Base-by-base conservation (phyloP, 306 rosid genomes). In the Rosa rugosa region DNA sequence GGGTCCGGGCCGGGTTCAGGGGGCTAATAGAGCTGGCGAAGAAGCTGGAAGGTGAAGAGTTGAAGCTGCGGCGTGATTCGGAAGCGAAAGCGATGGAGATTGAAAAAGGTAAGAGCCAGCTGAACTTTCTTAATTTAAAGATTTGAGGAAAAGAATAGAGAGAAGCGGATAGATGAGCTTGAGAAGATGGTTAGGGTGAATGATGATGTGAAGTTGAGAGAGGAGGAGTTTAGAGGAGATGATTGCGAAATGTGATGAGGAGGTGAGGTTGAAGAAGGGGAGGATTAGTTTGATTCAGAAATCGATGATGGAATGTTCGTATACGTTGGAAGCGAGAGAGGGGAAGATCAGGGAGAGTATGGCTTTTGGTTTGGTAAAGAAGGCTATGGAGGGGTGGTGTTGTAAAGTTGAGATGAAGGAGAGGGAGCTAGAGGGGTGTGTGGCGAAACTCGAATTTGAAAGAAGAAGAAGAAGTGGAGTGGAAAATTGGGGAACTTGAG, bases 181-280 rank as follows among this genome's bases (percentile, higher is more conserved):
- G 31, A 27, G 31, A 27, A 27, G 31, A 27, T 27, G 31, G 31
- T 27, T 27, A 27, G 31, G 31, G 44, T 41, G 59, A 42, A 27
- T 27, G 31, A 10, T 11, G 59, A 1, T 5, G 67, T 23, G 38
- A 27, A 27, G 18, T 3, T 23, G 67, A 27, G 17, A 13, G 67
- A 62, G 67, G 20, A 62, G 67, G 27, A 16, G 16, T 22, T 57
- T 5, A 9, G 31, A 23, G 16, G 34, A 57, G 64, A 3, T 22
- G 23, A 70, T 79, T 36, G 2, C 16, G 7, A 85, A 88, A n/a
- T 60, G 83, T 59, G 85, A 84, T 42, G 73, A 74, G 23, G 77
- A 63, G 41, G 12, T 83, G 8, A 17, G 6, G 22, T 1, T 40
- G 60, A 78, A 82, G 71, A 72, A 50, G 47, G 76, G 67, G 51